Percentiles rank a stretch among this genome's conserved stretches.
Evolutionary conservation across 202 grass and related monocot species (phyloP).

Genomic region (Setaria viridis): DNA sequence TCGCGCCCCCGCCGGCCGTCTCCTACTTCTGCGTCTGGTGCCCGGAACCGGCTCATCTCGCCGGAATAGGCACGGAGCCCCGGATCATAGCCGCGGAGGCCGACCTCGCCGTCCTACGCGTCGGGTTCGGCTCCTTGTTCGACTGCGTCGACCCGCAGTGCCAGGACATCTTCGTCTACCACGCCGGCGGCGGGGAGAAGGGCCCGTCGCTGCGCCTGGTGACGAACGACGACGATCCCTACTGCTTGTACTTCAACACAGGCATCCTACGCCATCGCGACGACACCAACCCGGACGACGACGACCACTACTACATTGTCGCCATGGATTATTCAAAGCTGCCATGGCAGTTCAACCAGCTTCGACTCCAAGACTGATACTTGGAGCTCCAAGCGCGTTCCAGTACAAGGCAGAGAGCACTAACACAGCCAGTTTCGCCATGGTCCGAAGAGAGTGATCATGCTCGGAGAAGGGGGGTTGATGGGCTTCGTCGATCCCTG

Average conservation of each 20-base stretch:
- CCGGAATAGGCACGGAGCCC: background rate
- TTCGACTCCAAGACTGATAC: background rate
- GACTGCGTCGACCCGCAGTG: background rate
- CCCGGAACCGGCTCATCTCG: background rate
- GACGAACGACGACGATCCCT: background rate
- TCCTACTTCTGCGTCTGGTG: constrained; percentile 5
- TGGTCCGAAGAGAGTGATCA: background rate
- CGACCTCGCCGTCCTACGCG: background rate
- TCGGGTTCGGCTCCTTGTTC: background rate
- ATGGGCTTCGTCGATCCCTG: constrained; percentile 1
- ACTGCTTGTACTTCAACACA: background rate
- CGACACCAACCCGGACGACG: background rate
- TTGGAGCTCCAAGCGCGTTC: background rate
- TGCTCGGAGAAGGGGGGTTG: background rate
- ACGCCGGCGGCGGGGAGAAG: background rate
- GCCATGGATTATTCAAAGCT: background rate
- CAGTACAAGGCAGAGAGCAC: background rate
- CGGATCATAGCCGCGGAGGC: background rate
- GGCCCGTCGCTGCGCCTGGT: background rate
- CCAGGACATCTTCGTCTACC: background rate
- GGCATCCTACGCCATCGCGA: background rate
- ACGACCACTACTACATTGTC: background rate
- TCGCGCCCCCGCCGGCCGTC: background rate
- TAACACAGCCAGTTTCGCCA: background rate
- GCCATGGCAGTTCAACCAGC: background rate